These are phyloP conservation scores for Podospora pseudoanserina DNA, from an alignment of 495 filamentous ascomycete species.

Conservation along the genomic window DNA sequence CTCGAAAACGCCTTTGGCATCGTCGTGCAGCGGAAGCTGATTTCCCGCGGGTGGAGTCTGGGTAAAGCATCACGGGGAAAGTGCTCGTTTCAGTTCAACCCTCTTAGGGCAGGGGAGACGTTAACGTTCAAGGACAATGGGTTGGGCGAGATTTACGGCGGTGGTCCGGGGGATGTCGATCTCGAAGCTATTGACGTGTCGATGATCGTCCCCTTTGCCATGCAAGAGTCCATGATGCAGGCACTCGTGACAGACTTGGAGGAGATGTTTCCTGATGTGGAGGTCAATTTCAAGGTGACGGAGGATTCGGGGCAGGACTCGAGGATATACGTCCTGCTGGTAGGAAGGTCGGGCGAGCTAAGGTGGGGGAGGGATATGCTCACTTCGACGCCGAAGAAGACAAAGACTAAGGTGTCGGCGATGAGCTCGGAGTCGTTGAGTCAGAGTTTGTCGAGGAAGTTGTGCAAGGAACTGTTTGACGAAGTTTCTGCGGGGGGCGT, in stretches of 20 bases:
- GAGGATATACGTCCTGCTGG: slow-evolving; percentile 67
- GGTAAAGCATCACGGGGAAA: slow-evolving; percentile 55
- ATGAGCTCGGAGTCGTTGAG: slow-evolving; percentile 25
- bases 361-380: slow-evolving; percentile 66
- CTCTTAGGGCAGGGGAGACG: slow-evolving; percentile 41
- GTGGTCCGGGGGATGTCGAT: slow-evolving; percentile 16
- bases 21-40: slow-evolving; percentile 51
- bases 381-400: slow-evolving; percentile 46
- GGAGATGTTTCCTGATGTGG: slow-evolving; percentile 42
- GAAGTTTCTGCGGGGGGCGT: slow-evolving; percentile 54
- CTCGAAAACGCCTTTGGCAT: slow-evolving; percentile 62
- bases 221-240: slow-evolving; percentile 41
- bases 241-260: slow-evolving; percentile 36
- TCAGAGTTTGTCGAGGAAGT: slow-evolving; percentile 42
- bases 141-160: background rate
- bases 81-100: slow-evolving; percentile 57
- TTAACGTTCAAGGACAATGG: slow-evolving; percentile 45
- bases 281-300: slow-evolving; percentile 44
- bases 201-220: slow-evolving; percentile 47
- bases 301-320: slow-evolving; percentile 60
- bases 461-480: slow-evolving; percentile 55
- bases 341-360: slow-evolving; percentile 61
- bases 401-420: slow-evolving; percentile 31
- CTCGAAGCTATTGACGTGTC: slow-evolving; percentile 60
- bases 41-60: slow-evolving; percentile 63